phyloP scores from a whole-genome alignment of 495 filamentous ascomycete species.

The Amorphotheca resinae region DNA sequence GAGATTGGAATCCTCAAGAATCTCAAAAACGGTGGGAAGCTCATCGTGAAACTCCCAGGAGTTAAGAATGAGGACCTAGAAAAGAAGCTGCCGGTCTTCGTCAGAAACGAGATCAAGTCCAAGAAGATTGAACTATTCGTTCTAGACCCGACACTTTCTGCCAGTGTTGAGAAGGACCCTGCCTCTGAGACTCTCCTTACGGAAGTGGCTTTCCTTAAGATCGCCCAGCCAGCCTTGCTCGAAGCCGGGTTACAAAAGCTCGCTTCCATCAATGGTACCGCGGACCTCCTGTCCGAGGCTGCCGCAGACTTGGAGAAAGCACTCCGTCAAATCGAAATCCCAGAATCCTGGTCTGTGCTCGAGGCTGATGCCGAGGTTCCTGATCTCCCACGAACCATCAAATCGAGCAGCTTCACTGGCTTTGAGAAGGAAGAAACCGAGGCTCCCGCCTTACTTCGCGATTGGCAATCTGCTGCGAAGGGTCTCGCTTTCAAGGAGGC shows the following conservation, averaged over 20 bases:
- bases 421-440: slow-evolving; percentile 71
- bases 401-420: slow-evolving; percentile 61
- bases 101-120: slow-evolving; percentile 53
- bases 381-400: slow-evolving; percentile 47
- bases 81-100: slow-evolving; percentile 61
- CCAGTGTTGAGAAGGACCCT: slow-evolving; percentile 46
- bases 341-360: slow-evolving; percentile 63
- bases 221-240: slow-evolving; percentile 49
- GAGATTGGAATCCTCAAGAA: slow-evolving; percentile 60
- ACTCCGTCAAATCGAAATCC: slow-evolving; percentile 59
- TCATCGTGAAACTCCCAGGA: slow-evolving; percentile 64
- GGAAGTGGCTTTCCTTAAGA: slow-evolving; percentile 69
- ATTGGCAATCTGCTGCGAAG: slow-evolving; percentile 74
- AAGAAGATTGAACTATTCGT: slow-evolving; percentile 59
- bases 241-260: slow-evolving; percentile 41
- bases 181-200: slow-evolving; percentile 44
- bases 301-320: slow-evolving; percentile 54
- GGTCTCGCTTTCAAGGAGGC: slow-evolving; percentile 91
- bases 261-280: slow-evolving; percentile 39
- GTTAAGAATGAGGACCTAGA: slow-evolving; percentile 82
- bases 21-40: slow-evolving; percentile 54
- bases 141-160: slow-evolving; percentile 55
- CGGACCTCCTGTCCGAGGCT: slow-evolving; percentile 43
- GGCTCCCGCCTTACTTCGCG: slow-evolving; percentile 49
- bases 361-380: slow-evolving; percentile 40